Percentiles rank a stretch among this genome's conserved stretches.
phyloP scores from a whole-genome alignment of 768 basidiomycete genomes.

The Gautieria morchelliformis region DNA sequence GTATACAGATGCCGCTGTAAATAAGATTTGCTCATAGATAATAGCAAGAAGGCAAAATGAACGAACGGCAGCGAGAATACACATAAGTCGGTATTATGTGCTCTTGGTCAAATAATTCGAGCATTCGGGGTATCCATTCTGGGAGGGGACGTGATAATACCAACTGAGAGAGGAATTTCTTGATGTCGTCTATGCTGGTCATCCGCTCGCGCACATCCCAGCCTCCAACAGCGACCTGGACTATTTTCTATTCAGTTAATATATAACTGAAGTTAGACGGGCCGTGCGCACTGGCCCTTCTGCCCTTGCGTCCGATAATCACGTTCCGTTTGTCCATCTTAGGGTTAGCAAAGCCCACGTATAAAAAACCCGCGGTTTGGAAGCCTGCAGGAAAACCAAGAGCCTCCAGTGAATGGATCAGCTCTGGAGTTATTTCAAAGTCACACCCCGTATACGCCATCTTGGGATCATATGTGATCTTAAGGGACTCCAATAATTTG shows the following conservation, averaged over 20 bases:
- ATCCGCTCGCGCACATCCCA: not conserved
- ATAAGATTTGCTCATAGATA: not conserved
- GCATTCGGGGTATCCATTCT: not conserved
- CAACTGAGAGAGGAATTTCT: not conserved
- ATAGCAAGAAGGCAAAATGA: not conserved
- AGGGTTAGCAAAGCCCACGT: not conserved
- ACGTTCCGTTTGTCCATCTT: not conserved
- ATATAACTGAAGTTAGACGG: not conserved
- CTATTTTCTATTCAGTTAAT: not conserved
- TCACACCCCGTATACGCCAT: constrained; percentile 12
- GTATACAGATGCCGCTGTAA: constrained; percentile 1
- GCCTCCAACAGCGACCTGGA: constrained; percentile 1
- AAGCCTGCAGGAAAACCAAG: not conserved
- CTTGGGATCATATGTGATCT: constrained; percentile 12
- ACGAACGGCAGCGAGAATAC: constrained; percentile 1
- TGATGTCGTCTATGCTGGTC: not conserved
- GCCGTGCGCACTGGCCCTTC: not conserved
- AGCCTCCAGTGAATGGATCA: not conserved
- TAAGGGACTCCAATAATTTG: constrained; percentile 1
- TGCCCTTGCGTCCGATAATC: not conserved
- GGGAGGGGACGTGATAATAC: not conserved
- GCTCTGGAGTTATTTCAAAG: constrained; percentile 10
- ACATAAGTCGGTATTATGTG: not conserved
- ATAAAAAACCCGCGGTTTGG: not conserved
- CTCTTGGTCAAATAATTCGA: not conserved